Evolutionary conservation across 768 basidiomycete genomes (phyloP).

Genomic region (Lactifluus volemus): DNA sequence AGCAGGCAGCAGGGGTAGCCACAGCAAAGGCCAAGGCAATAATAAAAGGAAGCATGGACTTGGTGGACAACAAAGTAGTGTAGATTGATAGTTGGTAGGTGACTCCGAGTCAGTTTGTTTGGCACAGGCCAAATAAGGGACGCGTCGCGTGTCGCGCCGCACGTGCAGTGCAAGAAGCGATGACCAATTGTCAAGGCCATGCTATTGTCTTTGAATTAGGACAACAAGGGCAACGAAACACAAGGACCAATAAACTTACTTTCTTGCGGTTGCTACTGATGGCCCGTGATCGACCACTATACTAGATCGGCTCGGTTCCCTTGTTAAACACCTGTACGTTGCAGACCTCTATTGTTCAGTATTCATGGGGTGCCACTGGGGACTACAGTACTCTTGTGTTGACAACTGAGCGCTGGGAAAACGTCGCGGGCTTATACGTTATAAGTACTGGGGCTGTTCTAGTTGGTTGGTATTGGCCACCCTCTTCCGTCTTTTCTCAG

Average conservation of each 20-base stretch:
- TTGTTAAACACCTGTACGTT: background rate
- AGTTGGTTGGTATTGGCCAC: background rate
- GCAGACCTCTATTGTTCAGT: slow-evolving; percentile 3
- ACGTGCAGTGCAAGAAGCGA: background rate
- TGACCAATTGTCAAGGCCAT: no score
- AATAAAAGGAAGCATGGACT: slow-evolving; percentile 10
- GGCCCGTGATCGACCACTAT: no score
- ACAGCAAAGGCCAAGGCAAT: slow-evolving; percentile 10
- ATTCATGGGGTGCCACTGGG: background rate
- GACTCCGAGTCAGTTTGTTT: background rate
- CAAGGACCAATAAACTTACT: background rate
- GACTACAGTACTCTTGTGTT: background rate
- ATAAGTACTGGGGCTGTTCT: slow-evolving; percentile 8
- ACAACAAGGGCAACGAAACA: slow-evolving; percentile 2
- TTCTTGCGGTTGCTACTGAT: background rate
- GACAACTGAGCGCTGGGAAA: background rate
- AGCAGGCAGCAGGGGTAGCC: slow-evolving; percentile 11
- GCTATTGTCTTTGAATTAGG: background rate
- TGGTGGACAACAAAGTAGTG: background rate
- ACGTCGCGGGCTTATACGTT: background rate
- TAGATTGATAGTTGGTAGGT: background rate
- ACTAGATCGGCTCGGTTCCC: no score
- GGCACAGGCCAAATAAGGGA: slow-evolving; percentile 4
- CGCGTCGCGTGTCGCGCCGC: background rate
- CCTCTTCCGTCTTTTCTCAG: slow-evolving; percentile 1